Base-by-base conservation (phyloP, 2,329 filamentous ascomycete genomes). In the Alternaria longipes region DNA sequence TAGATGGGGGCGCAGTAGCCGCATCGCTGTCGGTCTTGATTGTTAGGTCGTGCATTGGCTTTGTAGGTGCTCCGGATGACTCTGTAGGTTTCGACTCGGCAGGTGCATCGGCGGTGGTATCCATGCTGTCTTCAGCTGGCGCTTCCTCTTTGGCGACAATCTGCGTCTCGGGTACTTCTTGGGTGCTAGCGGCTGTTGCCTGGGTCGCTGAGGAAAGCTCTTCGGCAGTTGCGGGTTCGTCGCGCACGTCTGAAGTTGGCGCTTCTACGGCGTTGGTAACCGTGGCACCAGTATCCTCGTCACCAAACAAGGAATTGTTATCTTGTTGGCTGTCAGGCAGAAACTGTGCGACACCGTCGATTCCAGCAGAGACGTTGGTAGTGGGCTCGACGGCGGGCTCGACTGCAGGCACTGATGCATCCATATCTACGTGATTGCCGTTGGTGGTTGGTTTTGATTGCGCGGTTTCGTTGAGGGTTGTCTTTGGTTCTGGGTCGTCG, bases 301-400 rank as follows among this genome's bases (percentile, higher is more conserved):
- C 70, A 34, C 72, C 73, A 47, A 81, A 79, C 6, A 81, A 72
- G 61, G 81, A 80, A 54, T 80, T 80, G 20, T 65, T 70, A 38
- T 80, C 79, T 26, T 74, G 67, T 52, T 80, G 74, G 55, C 74
- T 76, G 51, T 82, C 78, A 20, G 80, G 77, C 45, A 83, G 68
- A 60, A 80, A 82, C 34, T 80, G 78, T 20, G 81, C 77, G 28
- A 80, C 70, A 5, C 80, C 75, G 28, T 81, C 80, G 32, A 83
- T 82, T 53, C 80, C 81, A 55, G 77, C 74, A 11, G 79, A 76
- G n/a, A 79, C 75, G 66, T 82, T 74, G 50, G 79, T 79, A 3
- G 77, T 69, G 32, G 80, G 80, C 47, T 79, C 78, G 14, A 77
- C 59, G 11, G 75, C 68, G 30, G 75, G 69, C 56, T 76, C 74